phyloP scores from a whole-genome alignment of 2,329 filamentous ascomycete genomes.

The Fusarium torreyae region DNA sequence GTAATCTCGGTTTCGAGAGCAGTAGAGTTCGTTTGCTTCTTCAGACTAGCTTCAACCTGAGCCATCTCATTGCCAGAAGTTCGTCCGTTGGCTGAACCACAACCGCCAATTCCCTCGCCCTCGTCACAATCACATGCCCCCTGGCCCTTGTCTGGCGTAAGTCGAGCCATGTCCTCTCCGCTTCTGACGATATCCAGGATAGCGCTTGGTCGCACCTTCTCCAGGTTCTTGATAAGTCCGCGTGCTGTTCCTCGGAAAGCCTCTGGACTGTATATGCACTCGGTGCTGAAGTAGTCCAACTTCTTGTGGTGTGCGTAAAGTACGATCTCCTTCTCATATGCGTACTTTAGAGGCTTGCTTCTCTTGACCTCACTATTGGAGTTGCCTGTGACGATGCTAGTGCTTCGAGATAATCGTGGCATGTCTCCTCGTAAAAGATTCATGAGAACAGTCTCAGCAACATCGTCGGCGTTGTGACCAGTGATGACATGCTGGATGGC shows the following conservation, averaged over 20 bases:
- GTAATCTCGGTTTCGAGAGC: conserved; percentile 55
- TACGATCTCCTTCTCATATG: conserved; percentile 99
- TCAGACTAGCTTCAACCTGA: conserved; percentile 75
- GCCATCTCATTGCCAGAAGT: conserved; percentile 83
- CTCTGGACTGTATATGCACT: conserved; percentile 98
- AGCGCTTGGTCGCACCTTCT: conserved; percentile 92
- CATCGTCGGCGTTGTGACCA: conserved; percentile 97
- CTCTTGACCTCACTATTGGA: conserved; percentile 90
- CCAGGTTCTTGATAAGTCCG: conserved; percentile 93
- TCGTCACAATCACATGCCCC: conserved; percentile 57
- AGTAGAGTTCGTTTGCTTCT: conserved; percentile 36
- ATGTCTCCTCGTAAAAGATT: conserved; percentile 93
- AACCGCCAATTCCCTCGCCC: conserved; percentile 72
- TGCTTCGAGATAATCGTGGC: conserved; percentile 87
- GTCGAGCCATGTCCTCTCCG: conserved; percentile 93
- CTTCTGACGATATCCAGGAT: conserved; percentile 96
- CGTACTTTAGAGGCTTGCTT: conserved; percentile 97
- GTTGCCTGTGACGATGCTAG: conserved; percentile 87
- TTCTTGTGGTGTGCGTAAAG: conserved; percentile 97
- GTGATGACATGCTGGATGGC: conserved; percentile 95
- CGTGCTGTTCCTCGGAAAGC: conserved; percentile 94
- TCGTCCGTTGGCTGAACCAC: conserved; percentile 76
- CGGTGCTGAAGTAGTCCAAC: conserved; percentile 97
- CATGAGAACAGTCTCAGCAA: conserved; percentile 98
- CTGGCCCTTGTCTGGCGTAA: conserved; percentile 64